These are phyloP conservation scores for Tilletia indica DNA, from an alignment of 1,284 basidiomycete genomes.

Conservation along the genomic window DNA sequence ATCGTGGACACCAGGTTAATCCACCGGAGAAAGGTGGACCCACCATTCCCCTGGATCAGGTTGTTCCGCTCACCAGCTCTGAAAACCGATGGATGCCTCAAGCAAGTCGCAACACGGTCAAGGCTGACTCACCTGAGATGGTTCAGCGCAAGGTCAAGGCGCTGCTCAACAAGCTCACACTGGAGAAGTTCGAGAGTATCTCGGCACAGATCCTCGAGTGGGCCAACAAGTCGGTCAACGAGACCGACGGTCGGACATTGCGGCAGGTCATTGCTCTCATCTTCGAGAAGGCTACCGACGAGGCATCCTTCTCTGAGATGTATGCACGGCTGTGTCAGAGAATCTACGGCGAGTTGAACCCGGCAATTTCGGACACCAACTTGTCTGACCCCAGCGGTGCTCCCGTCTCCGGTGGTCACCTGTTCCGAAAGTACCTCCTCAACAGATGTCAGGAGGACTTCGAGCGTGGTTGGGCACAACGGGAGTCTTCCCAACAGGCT, in stretches of 20 bases:
- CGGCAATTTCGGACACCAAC: slow-evolving; percentile 77
- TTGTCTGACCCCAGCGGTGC: slow-evolving; percentile 69
- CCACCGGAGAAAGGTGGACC: slow-evolving; percentile 56
- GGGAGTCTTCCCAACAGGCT: slow-evolving; percentile 62
- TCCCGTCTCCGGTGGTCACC: slow-evolving; percentile 78
- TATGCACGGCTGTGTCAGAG: slow-evolving; percentile 90
- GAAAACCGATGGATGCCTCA: slow-evolving; percentile 75
- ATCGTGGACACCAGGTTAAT: slow-evolving; percentile 44
- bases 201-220: slow-evolving; percentile 86
- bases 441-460: slow-evolving; percentile 94
- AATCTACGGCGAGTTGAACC: slow-evolving; percentile 85
- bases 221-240: slow-evolving; percentile 89
- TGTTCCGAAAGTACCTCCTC: slow-evolving; percentile 84
- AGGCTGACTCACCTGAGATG: slow-evolving; percentile 70
- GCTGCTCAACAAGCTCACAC: slow-evolving; percentile 91
- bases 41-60: slow-evolving; percentile 60
- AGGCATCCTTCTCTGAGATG: slow-evolving; percentile 93
- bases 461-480: slow-evolving; percentile 72
- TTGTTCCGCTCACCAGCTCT: slow-evolving; percentile 72
- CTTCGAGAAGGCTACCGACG: slow-evolving; percentile 95
- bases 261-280: slow-evolving; percentile 93
- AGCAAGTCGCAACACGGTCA: slow-evolving; percentile 31
- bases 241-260: slow-evolving; percentile 88
- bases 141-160: slow-evolving; percentile 92
- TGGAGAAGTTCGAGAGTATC: slow-evolving; percentile 95